These are phyloP conservation scores for Henckelia pumila DNA, from an alignment of 257 asterid genomes.

Conservation along the genomic window DNA sequence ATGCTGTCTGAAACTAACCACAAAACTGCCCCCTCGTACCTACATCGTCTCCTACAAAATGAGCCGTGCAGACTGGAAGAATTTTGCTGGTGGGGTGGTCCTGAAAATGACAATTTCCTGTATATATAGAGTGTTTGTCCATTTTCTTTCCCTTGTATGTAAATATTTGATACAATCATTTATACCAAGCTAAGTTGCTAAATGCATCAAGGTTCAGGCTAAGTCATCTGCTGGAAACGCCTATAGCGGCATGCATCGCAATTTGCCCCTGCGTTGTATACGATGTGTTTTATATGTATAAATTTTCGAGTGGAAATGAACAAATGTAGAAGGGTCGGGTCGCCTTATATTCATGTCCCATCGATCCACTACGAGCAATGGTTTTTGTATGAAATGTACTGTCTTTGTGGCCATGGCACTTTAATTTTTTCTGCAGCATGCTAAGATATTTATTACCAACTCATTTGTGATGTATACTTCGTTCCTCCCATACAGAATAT, in stretches of 20 bases:
- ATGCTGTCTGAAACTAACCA: too few species aligned
- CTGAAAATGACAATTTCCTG: too few species aligned
- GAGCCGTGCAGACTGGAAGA: conserved; percentile 23
- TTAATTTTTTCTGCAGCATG: too few species aligned
- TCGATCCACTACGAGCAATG: background rate
- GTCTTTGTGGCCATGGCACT: too few species aligned
- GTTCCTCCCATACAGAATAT: background rate
- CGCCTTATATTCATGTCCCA: conserved; percentile 32
- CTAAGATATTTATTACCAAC: too few species aligned
- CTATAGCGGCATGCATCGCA: conserved; percentile 35
- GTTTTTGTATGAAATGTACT: conserved; percentile 2
- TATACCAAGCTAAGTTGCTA: conserved; percentile 33
- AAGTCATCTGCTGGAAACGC: conserved; percentile 86
- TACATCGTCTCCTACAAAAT: too few species aligned
- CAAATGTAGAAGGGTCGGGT: conserved; percentile 51
- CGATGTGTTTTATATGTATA: conserved; percentile 42
- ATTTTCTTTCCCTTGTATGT: conserved; percentile 40
- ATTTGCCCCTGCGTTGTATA: conserved; percentile 39
- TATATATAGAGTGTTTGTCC: conserved; percentile 52
- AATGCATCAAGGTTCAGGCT: conserved; percentile 60
- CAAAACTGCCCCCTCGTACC: too few species aligned
- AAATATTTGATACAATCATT: conserved; percentile 45
- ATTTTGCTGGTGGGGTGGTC: conserved; percentile 47
- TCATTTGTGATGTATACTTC: too few species aligned
- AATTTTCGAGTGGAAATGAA: conserved; percentile 24